A percentile compares a stretch with the other conserved stretches of the same genome.
Conservation (phyloP, 2,329 filamentous ascomycete genomes). For the Myriosclerotinia scirpicola region DNA sequence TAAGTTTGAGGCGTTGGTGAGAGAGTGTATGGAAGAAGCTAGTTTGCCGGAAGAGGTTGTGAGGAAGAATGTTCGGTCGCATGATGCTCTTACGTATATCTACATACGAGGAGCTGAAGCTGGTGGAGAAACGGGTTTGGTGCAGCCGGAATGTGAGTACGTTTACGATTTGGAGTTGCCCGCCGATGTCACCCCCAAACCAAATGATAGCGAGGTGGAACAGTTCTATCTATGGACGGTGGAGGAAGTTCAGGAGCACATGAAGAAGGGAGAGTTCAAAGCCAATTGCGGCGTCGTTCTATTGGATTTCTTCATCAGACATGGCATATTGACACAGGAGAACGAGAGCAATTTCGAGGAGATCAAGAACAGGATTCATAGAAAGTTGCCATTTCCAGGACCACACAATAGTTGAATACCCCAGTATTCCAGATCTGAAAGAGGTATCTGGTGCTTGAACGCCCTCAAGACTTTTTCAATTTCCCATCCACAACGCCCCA, state of each 20-base stretch:
- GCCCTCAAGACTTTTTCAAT: conserved; percentile 27
- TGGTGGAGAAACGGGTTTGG: conserved; percentile 75
- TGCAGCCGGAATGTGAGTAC: conserved; percentile 91
- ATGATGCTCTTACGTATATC: conserved; percentile 79
- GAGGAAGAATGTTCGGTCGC: conserved; percentile 55
- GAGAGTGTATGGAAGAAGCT: conserved; percentile 89
- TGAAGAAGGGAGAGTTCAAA: conserved; percentile 79
- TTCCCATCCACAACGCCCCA: conserved; percentile 34
- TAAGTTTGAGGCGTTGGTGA: conserved; percentile 77
- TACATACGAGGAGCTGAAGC: conserved; percentile 74
- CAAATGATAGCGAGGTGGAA: conserved; percentile 87
- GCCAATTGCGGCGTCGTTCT: conserved; percentile 85
- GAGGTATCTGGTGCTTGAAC: conserved; percentile 24
- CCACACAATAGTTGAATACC: conserved; percentile 47
- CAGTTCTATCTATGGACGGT: conserved; percentile 77
- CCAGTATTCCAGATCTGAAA: conserved; percentile 13
- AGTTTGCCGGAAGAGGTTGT: conserved; percentile 71
- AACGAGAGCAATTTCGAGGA: conserved; percentile 78
- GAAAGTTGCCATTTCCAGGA: conserved; percentile 77
- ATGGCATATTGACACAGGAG: conserved; percentile 74
- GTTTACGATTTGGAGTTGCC: conserved; percentile 85
- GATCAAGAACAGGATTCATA: conserved; percentile 73
- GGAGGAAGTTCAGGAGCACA: conserved; percentile 68
- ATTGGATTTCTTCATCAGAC: conserved; percentile 86
- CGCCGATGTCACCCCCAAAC: conserved; percentile 64